Conservation (phyloP, 2,329 filamentous ascomycete species). For the Talaromyces sp. region DNA sequence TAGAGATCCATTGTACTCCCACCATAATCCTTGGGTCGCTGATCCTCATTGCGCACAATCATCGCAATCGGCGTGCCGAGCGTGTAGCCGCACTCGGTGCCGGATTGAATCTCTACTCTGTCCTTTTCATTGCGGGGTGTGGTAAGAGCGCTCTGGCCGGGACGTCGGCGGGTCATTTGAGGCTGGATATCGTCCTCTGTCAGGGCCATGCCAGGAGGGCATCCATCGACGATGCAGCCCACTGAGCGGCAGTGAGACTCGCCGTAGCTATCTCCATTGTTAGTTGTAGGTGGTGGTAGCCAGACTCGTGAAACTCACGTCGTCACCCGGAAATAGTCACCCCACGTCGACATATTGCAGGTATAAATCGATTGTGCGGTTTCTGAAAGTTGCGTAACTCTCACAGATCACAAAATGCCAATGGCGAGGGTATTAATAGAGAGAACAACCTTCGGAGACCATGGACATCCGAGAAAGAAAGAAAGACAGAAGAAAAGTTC, state of each 20-base stretch:
- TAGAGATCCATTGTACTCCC: slow-evolving; percentile 84
- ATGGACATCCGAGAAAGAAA: not conserved
- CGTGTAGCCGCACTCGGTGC: slow-evolving; percentile 83
- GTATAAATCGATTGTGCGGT: not conserved
- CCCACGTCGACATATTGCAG: slow-evolving; percentile 74
- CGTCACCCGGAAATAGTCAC: slow-evolving; percentile 72
- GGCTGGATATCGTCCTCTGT: slow-evolving; percentile 86
- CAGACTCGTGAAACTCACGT: slow-evolving; percentile 53
- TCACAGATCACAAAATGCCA: not conserved
- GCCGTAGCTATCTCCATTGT: slow-evolving; percentile 55
- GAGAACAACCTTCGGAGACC: too few relatives aligned
- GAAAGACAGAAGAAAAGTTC: not conserved
- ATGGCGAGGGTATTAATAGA: too few relatives aligned
- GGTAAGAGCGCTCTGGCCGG: slow-evolving; percentile 83
- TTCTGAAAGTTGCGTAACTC: too few relatives aligned
- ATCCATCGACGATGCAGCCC: slow-evolving; percentile 90
- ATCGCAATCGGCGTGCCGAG: slow-evolving; percentile 87
- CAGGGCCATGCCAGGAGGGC: slow-evolving; percentile 79
- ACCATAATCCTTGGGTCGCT: slow-evolving; percentile 87
- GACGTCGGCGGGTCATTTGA: slow-evolving; percentile 83
- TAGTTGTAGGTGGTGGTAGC: not conserved
- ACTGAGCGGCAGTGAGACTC: slow-evolving; percentile 90
- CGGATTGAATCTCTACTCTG: slow-evolving; percentile 83
- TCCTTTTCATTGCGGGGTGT: slow-evolving; percentile 94
- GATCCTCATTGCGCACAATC: slow-evolving; percentile 85